phyloP scores from a whole-genome alignment of 2,329 filamentous ascomycete genomes.

The Colletotrichum costaricense region DNA sequence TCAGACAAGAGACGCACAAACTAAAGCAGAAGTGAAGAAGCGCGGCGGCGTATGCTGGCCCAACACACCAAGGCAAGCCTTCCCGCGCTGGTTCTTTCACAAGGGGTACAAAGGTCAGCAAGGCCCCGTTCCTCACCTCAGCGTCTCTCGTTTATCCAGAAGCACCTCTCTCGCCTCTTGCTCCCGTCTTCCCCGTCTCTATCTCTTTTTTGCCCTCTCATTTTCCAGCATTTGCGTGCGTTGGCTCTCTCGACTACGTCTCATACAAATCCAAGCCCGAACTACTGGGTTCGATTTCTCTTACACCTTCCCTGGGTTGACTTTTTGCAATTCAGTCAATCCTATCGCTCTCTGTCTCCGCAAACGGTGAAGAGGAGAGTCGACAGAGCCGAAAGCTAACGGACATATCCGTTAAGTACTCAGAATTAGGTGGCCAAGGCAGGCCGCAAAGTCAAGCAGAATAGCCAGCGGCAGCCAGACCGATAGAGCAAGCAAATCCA shows the following conservation, averaged over 20 bases:
- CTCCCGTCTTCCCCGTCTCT: not conserved
- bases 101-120: constrained; percentile 20
- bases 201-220: not conserved
- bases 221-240: not conserved
- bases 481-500: constrained; percentile 7
- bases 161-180: constrained; percentile 9
- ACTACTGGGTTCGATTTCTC: not conserved
- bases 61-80: constrained; percentile 21
- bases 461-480: not conserved
- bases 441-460: constrained; percentile 9
- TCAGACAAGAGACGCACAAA: not conserved
- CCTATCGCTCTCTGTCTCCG: not conserved
- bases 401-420: not conserved
- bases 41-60: not conserved
- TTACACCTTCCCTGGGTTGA: not conserved
- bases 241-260: not conserved
- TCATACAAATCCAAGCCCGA: not conserved
- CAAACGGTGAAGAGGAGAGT: not conserved
- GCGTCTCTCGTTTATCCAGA: not conserved
- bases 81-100: constrained; percentile 2
- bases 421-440: not conserved
- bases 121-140: constrained; percentile 15
- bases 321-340: not conserved
- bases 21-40: constrained; percentile 4
- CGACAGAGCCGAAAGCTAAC: not conserved